Conservation (phyloP, 805 yeast genomes). For the Schizosaccharomyces lindneri region DNA sequence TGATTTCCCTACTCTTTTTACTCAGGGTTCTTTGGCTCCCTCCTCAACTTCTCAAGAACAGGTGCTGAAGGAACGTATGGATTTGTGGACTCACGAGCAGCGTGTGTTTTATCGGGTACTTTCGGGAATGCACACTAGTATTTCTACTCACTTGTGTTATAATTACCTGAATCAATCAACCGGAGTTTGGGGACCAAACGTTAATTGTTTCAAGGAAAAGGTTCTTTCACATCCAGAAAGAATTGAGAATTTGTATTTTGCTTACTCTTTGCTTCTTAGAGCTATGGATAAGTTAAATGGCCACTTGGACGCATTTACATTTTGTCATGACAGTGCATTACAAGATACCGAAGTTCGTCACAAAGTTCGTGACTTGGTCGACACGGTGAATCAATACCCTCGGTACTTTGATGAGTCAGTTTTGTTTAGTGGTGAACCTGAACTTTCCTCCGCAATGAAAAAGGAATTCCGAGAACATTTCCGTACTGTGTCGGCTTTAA, state of each 20-base stretch:
- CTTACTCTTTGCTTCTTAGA: conserved; percentile 67
- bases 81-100: conserved; percentile 50
- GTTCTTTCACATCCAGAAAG: conserved; percentile 83
- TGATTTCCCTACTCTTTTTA: conserved; percentile 3
- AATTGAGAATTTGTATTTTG: conserved; percentile 68
- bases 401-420: conserved; percentile 26
- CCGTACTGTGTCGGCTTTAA: conserved; percentile 67
- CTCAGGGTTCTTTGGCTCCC: not conserved
- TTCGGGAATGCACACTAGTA: conserved; percentile 87
- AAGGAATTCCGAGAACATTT: conserved; percentile 70
- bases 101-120: conserved; percentile 65
- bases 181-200: conserved; percentile 64
- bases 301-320: conserved; percentile 25
- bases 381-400: conserved; percentile 8
- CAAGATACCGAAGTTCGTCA: not conserved
- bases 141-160: conserved; percentile 74
- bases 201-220: conserved; percentile 58
- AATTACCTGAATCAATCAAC: conserved; percentile 51
- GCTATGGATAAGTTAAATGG: conserved; percentile 46
- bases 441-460: conserved; percentile 22
- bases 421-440: conserved; percentile 14
- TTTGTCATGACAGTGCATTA: conserved; percentile 19
- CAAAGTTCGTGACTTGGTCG: not conserved
- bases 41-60: not conserved
- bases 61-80: not conserved